phyloP scores from a whole-genome alignment of 164 flowering plant species.

The Tetrastigma voinierianum region DNA sequence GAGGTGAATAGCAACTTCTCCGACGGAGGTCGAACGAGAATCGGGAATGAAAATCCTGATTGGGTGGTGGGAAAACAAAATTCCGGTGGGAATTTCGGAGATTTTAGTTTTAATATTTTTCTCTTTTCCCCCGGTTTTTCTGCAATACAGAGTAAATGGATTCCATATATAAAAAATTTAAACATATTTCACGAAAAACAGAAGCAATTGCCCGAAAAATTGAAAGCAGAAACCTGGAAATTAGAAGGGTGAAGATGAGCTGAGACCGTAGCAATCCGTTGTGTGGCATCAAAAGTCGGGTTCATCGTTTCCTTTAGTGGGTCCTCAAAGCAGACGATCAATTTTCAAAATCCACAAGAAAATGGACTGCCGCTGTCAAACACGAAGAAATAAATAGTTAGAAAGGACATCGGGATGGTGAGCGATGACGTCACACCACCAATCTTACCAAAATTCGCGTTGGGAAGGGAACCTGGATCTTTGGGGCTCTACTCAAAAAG shows the following conservation, averaged over 20 bases:
- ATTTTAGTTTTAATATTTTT: no score
- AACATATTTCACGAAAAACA: background rate
- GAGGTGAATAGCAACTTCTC: no score
- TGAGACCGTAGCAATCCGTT: slow-evolving; percentile 73
- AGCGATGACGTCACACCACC: slow-evolving; percentile 18
- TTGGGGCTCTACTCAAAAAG: no score
- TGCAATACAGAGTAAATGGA: no score
- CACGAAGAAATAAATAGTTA: background rate
- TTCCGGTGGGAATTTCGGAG: no score
- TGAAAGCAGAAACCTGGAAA: slow-evolving; percentile 38
- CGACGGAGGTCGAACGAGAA: no score
- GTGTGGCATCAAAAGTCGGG: slow-evolving; percentile 39
- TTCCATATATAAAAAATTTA: background rate
- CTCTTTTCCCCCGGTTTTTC: no score
- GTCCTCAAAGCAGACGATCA: background rate
- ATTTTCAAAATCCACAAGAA: background rate
- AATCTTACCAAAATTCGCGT: background rate
- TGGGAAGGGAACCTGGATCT: slow-evolving; percentile 39
- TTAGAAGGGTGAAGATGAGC: slow-evolving; percentile 78
- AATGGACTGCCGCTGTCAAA: background rate
- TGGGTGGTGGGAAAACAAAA: no score
- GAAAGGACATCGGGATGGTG: background rate
- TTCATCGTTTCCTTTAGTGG: slow-evolving; percentile 30
- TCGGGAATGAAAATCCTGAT: no score
- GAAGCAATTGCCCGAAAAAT: background rate